Evolutionary conservation across 306 rosid genomes (phyloP), one percentile per base, ranked within the genome.

Genomic region (Neltuma alba): DNA sequence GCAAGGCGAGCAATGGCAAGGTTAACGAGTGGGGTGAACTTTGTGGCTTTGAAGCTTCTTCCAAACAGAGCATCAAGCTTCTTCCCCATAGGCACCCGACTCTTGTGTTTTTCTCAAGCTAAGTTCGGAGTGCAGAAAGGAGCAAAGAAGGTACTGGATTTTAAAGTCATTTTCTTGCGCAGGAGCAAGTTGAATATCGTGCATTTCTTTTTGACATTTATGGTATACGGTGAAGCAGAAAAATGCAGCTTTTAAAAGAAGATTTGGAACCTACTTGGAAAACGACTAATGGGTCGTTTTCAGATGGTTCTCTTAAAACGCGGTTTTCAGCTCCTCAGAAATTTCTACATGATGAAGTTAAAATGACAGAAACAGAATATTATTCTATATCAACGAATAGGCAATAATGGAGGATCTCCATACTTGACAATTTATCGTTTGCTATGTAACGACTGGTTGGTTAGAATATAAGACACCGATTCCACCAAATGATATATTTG

Each of bases 1-100:
- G 87, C 83, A 1, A 94, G 87, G 78, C 98, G 97, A 34, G 98
- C 89, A 72, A 89, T 70, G 41, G 98, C 93, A 7, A 94, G 89
- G 78, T 15, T 81, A 8, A 89, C 54, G 9, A 74, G 63, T 44
- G 95, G 85, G 54, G 74, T 94, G 65, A 92, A 82, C 82, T 93
- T 94, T 13, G 88, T 31, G 75, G 88, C 50, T 85, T 85, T 91
- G 84, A 86, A 83, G 81, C 66, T 84, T 83, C 93, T 91, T 23
- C 97, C 89, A 13, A 92, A 72, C 70, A 92, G 62, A 62, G 97
- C 92, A 76, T 91, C 87, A 6, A 92, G 83, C 81, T 89, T 92
- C 84, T 86, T 92, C 57, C 97, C 93, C 98, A 94, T 92, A 33
- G 75, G 15, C n/a, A 40, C 34, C 34, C 38, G 4, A 20, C 33